Evolutionary conservation across 2,329 filamentous ascomycete species (phyloP), one percentile per base, ranked within the genome.

Genomic region (Phyllosticta paracitricarpa): DNA sequence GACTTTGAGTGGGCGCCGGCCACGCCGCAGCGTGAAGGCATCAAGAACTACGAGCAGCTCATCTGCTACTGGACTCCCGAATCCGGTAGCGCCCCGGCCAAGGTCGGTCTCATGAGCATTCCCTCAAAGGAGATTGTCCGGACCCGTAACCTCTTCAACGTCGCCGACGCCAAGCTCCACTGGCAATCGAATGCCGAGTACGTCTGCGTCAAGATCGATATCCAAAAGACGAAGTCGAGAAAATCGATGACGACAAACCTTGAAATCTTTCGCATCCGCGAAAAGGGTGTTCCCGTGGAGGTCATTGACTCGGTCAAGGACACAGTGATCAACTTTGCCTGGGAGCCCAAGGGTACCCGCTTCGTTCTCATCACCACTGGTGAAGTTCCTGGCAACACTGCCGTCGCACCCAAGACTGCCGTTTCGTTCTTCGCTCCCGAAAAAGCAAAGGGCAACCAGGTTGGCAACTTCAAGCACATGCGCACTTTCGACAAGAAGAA

Each of bases 51-150:
- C 75, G 94, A 99, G 79, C 94, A 97, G 75, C 84, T 99, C 4
- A 87, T 99, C 77, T 96, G 89, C 80, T 99, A 92, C 85, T 99
- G 94, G 94, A 97, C 94, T 24, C 94, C 94, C 56, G 94, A 99
- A 76, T 90, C 97, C 65, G 93, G 92, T 72, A 96, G 91, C 82
- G 97, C 96, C 78, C 95, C 94, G 52, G 94, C 94, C 69, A 96
- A 95, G 81, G 94, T 99, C 68, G 91, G 89, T 67, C 80, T 99
- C 69, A 97, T 99, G 93, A 92, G 87, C 78, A 85, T 99, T 66
- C 94, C 94, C 6, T 92, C 89, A 63, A 97, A 97, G 80, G 87
- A 97, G 77, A 84, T 97, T 67, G 87, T 99, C 65, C 88, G 94
- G 70, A 95, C 93, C 4, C 84, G 96, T 72, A 99, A 99, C 74